These are phyloP conservation scores for Desmodesmus armatus DNA, from an alignment of 139 green algal genomes.

Conservation along the genomic window DNA sequence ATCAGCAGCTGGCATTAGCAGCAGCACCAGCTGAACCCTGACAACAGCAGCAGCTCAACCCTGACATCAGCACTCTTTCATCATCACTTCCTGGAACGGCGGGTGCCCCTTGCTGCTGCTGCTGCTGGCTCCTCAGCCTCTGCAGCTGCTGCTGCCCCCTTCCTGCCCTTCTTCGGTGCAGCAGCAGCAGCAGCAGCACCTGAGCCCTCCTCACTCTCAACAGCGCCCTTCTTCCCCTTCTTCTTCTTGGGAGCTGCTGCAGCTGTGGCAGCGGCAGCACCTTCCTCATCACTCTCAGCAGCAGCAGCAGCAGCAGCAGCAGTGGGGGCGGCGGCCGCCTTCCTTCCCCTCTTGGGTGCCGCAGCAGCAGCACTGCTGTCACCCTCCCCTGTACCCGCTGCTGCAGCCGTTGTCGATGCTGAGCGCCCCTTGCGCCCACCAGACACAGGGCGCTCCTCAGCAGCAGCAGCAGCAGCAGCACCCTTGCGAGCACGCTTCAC, in stretches of 20 bases:
- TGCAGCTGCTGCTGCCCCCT: not conserved
- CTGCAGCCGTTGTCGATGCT: not conserved
- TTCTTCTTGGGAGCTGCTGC: not conserved
- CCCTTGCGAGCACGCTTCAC: not conserved
- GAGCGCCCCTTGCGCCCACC: too few species aligned
- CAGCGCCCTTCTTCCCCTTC: slow-evolving; percentile 10
- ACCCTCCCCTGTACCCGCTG: not conserved
- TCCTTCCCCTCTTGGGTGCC: not conserved
- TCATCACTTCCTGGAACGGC: slow-evolving; percentile 28
- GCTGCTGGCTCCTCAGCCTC: too few species aligned
- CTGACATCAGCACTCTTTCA: not conserved
- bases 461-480: not conserved
- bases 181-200: not conserved
- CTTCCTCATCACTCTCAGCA: not conserved
- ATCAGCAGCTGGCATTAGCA: not conserved
- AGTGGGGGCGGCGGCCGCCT: too few species aligned
- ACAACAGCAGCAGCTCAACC: not conserved
- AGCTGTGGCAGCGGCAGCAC: not conserved
- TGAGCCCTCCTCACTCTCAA: too few species aligned
- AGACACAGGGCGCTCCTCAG: too few species aligned
- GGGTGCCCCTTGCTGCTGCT: slow-evolving; percentile 22
- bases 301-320: slow-evolving; percentile 19
- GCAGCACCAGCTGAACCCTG: not conserved
- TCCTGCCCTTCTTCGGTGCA: slow-evolving; percentile 13
- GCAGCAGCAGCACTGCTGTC: not conserved